phyloP scores from a whole-genome alignment of 495 filamentous ascomycete genomes.

The Aspergillus egyptiacus region DNA sequence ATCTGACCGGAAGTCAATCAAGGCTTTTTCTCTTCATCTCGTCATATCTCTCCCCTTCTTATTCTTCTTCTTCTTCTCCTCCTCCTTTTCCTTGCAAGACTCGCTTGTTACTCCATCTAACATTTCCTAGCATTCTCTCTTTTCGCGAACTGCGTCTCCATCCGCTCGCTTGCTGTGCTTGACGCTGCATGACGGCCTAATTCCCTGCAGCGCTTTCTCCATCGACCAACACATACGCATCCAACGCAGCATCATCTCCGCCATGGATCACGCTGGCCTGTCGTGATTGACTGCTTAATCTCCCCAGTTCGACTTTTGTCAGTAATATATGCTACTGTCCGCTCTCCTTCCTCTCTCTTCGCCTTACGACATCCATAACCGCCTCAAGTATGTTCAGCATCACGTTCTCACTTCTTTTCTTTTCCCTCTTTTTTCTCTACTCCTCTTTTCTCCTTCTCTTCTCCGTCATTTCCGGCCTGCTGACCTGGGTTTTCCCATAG shows the following conservation, averaged over 20 bases:
- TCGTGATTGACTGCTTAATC: conserved; percentile 8
- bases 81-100: background rate
- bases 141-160: background rate
- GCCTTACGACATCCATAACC: background rate
- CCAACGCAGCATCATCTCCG: conserved; percentile 20
- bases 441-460: conserved; percentile 5
- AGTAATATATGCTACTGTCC: background rate
- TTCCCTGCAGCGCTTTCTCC: conserved; percentile 5
- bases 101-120: background rate
- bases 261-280: conserved; percentile 25
- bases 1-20: conserved; percentile 5
- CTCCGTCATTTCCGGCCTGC: conserved; percentile 4
- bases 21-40: conserved; percentile 1
- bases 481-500: conserved; percentile 4
- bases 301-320: background rate
- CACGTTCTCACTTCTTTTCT: conserved; percentile 4
- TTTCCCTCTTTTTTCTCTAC: conserved; percentile 4
- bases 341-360: background rate
- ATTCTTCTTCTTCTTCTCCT: conserved; percentile 4
- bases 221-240: conserved; percentile 12
- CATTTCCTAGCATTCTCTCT: background rate
- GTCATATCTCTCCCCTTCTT: conserved; percentile 1
- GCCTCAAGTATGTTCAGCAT: conserved; percentile 8
- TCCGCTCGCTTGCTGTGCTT: background rate
- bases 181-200: conserved; percentile 21